Evolutionary conservation across 306 rosid genomes (phyloP), one percentile per base, ranked within the genome.

Genomic region (Acacia crassicarpa): DNA sequence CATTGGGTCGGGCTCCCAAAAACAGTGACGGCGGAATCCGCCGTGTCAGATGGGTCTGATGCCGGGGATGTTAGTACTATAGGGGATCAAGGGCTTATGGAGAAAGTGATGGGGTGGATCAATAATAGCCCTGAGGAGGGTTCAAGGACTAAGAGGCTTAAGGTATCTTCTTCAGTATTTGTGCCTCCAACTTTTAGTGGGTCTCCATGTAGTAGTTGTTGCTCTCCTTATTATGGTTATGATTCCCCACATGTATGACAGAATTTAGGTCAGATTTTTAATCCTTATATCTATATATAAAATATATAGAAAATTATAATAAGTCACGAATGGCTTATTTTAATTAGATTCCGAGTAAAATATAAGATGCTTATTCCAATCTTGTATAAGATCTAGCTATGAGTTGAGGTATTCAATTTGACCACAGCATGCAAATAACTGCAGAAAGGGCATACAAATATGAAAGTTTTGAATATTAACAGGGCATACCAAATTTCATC

Each of bases 161-260:
- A 91, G 88, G 99, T 95, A 49, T 90, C 95, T 80, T 93, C 99
- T 77, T 93, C 99, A 32, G 95, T 95, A 11, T 83, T 91, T 76
- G 99, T 95, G 43, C 99, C 99, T 44, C 90, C 99, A 62, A 91
- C 97, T 80, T 95, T 93, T 66, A 86, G 86, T 23, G 43, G 48
- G 2, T 82, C 85, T 74, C 58, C 85, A 44, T 67, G 74, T 80
- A 71, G 35, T 69, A 67, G 67, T 35, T 82, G 75, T 80, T 81
- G 79, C 19, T 85, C 90, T 13, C 86, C 90, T 25, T 84, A 73
- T 73, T 67, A 81, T 53, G 85, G 82, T 20, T 77, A 67, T 85
- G 88, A 71, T 22, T 91, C 86, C 0, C 84, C 89, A 2, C 80
- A 51, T 59, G 77, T 84, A 54, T 73, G 81, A 65, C 27, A 81